phyloP scores from a whole-genome alignment of 129 eudicot species.

The Centaurea solstitialis region DNA sequence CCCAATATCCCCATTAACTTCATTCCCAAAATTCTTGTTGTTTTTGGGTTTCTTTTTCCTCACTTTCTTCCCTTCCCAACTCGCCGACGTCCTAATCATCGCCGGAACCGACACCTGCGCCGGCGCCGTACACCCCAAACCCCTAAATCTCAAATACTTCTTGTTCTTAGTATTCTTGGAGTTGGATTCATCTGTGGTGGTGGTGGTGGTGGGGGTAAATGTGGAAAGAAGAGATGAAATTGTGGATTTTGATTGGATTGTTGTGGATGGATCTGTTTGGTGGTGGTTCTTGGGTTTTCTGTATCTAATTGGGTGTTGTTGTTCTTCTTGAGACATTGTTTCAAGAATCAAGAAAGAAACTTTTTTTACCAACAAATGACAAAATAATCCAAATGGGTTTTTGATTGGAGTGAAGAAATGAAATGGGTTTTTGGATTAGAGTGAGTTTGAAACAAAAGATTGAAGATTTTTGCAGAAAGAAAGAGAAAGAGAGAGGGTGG shows the following conservation, averaged over 20 bases:
- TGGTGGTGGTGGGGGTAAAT: slow-evolving; percentile 27
- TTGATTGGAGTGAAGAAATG: too few relatives aligned
- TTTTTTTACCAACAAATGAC: too few relatives aligned
- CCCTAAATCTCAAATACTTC: slow-evolving; percentile 59
- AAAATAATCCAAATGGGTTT: too few relatives aligned
- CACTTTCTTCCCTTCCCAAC: slow-evolving; percentile 65
- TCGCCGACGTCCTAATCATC: slow-evolving; percentile 73
- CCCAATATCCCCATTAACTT: slow-evolving; percentile 7
- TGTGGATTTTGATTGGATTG: slow-evolving; percentile 49
- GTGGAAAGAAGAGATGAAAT: slow-evolving; percentile 64
- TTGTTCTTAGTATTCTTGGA: slow-evolving; percentile 50
- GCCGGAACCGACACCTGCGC: slow-evolving; percentile 87
- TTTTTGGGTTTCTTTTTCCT: slow-evolving; percentile 65
- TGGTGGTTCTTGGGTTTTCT: slow-evolving; percentile 49
- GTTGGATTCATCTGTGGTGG: slow-evolving; percentile 15
- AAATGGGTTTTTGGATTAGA: too few relatives aligned
- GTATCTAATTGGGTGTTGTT: slow-evolving; percentile 31
- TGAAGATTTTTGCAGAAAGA: slow-evolving; percentile 17
- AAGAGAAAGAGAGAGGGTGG: too few relatives aligned
- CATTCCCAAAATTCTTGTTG: slow-evolving; percentile 31
- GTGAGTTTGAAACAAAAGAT: slow-evolving; percentile 15
- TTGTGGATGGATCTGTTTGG: slow-evolving; percentile 51
- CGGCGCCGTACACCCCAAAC: slow-evolving; percentile 77
- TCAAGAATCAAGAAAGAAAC: too few relatives aligned
- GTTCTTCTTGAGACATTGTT: slow-evolving; percentile 37